A percentile compares a stretch with the other conserved stretches of the same genome.
phyloP scores from a whole-genome alignment of 331 rosid genomes.

The Spiraea crenata region DNA sequence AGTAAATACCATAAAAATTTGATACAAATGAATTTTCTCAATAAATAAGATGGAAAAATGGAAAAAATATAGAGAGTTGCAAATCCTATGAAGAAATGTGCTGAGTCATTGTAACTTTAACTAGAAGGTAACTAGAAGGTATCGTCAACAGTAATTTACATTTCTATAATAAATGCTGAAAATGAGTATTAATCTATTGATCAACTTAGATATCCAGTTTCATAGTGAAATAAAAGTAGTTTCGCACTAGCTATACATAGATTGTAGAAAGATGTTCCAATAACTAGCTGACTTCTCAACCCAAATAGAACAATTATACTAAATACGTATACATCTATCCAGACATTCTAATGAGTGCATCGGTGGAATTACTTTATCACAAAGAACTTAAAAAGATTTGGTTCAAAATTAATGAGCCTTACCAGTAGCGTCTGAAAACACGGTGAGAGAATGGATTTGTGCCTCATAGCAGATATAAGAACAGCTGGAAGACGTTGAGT shows the following conservation, averaged over 20 bases:
- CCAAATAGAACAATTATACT: background rate
- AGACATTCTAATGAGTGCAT: background rate
- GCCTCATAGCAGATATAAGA: constrained; percentile 84
- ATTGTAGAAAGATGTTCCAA: background rate
- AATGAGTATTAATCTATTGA: background rate
- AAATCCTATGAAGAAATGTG: background rate
- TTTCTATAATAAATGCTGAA: background rate
- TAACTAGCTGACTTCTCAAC: background rate
- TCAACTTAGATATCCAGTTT: background rate
- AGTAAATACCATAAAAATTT: background rate
- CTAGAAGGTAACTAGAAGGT: background rate
- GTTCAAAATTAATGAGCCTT: constrained; percentile 44
- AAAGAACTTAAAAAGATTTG: constrained; percentile 12
- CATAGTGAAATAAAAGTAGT: background rate
- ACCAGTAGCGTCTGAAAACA: constrained; percentile 80
- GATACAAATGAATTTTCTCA: background rate
- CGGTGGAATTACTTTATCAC: background rate
- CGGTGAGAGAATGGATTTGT: constrained; percentile 69
- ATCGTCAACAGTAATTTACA: background rate
- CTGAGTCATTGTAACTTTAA: background rate
- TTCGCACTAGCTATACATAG: background rate
- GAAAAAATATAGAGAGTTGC: background rate
- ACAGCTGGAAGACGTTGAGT: constrained; percentile 68
- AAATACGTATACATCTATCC: background rate
- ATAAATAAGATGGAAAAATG: background rate